phyloP scores from a whole-genome alignment of 257 asterid genomes.

The Petrea volubilis region DNA sequence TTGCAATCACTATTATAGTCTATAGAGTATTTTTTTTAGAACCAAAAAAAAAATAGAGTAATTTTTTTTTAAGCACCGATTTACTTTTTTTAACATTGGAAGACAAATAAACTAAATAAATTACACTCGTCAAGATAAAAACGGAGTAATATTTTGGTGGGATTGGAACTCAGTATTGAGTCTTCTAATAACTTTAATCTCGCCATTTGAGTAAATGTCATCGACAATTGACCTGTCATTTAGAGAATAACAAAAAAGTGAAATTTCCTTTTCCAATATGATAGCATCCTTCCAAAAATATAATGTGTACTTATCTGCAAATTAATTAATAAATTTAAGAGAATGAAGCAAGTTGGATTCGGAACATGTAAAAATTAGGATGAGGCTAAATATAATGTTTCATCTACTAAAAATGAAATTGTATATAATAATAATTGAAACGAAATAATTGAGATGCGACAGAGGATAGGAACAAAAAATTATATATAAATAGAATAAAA shows the following conservation, averaged over 20 bases:
- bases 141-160: too few relatives aligned
- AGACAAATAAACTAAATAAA: too few relatives aligned
- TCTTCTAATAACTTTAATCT: too few relatives aligned
- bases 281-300: constrained; percentile 9
- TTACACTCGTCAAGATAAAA: too few relatives aligned
- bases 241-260: not conserved
- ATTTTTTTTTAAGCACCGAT: too few relatives aligned
- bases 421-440: not conserved
- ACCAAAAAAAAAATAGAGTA: too few relatives aligned
- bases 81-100: too few relatives aligned
- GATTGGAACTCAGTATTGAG: too few relatives aligned
- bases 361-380: constrained; percentile 2
- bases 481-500: not conserved
- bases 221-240: constrained; percentile 21
- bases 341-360: constrained; percentile 22
- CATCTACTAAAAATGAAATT: not conserved
- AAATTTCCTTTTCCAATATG: constrained; percentile 24
- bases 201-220: too few relatives aligned
- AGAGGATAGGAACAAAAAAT: not conserved
- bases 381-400: not conserved
- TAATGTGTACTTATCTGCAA: constrained; percentile 15
- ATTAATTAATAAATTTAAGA: not conserved
- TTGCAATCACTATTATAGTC: too few relatives aligned
- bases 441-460: not conserved
- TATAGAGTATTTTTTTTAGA: too few relatives aligned